Evolutionary conservation across 2,329 filamentous ascomycete genomes (phyloP).

Genomic region (Pyrenophora tritici-repentis): DNA sequence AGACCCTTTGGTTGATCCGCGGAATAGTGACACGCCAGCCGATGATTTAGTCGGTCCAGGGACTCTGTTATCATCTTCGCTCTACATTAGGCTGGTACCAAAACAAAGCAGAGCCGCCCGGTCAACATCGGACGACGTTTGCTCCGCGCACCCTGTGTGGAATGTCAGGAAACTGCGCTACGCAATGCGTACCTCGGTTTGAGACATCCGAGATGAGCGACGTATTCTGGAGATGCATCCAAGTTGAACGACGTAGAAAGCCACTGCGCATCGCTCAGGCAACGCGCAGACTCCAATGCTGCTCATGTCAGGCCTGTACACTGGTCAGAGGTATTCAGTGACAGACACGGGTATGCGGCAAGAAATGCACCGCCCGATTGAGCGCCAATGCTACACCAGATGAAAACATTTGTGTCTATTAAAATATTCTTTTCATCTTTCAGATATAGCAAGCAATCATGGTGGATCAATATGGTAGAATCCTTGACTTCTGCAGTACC

Average conservation of each 20-base stretch:
- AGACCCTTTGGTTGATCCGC: conserved; percentile 6
- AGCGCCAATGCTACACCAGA: background rate
- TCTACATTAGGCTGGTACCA: background rate
- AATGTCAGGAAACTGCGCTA: background rate
- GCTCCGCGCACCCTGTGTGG: background rate
- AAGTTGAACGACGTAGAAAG: background rate
- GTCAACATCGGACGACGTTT: background rate
- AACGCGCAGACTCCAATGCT: background rate
- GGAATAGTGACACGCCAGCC: conserved; percentile 6
- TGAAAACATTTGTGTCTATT: background rate
- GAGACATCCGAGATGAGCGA: background rate
- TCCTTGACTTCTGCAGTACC: background rate
- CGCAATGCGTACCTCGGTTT: background rate
- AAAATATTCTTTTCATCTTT: background rate
- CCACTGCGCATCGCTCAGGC: background rate
- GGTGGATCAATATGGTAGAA: background rate
- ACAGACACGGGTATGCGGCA: conserved; percentile 1
- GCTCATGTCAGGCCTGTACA: background rate
- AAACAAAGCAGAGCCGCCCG: background rate
- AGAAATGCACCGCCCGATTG: background rate
- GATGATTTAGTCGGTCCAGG: conserved; percentile 2
- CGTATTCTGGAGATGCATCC: background rate
- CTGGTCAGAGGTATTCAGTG: background rate
- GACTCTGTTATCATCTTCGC: background rate
- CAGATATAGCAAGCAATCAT: background rate